Evolutionary conservation across 148 eudicot genomes (phyloP).

Genomic region (Spergularia bocconei): DNA sequence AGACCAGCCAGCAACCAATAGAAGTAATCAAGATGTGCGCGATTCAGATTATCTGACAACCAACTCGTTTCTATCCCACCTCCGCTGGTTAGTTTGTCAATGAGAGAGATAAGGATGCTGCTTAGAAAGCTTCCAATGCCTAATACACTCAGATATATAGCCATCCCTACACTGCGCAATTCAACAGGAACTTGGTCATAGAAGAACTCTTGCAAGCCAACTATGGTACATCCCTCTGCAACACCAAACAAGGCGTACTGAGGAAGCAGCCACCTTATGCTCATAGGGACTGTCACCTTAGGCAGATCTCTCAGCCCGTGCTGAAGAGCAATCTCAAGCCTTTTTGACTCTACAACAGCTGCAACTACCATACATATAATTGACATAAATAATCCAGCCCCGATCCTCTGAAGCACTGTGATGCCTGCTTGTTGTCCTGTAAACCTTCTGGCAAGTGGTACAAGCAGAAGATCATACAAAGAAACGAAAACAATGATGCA

Average conservation of each 20-base stretch:
- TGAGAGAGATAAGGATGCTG: slow-evolving; percentile 43
- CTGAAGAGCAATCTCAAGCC: slow-evolving; percentile 39
- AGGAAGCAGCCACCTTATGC: slow-evolving; percentile 65
- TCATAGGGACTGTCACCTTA: slow-evolving; percentile 48
- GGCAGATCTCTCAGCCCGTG: slow-evolving; percentile 45
- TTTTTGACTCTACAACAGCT: slow-evolving; percentile 42
- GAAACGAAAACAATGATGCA: slow-evolving; percentile 38
- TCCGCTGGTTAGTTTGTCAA: slow-evolving; percentile 36
- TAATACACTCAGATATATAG: slow-evolving; percentile 52
- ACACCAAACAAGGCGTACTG: slow-evolving; percentile 50
- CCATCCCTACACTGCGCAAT: slow-evolving; percentile 50
- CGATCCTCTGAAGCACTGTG: slow-evolving; percentile 65
- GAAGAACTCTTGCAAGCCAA: slow-evolving; percentile 72
- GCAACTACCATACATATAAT: slow-evolving; percentile 40
- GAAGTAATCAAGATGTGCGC: slow-evolving; percentile 51
- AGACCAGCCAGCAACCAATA: slow-evolving; percentile 41
- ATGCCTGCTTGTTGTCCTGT: slow-evolving; percentile 53
- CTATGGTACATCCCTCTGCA: slow-evolving; percentile 42
- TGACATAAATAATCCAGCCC: slow-evolving; percentile 49
- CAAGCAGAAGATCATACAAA: slow-evolving; percentile 49
- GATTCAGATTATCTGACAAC: slow-evolving; percentile 48
- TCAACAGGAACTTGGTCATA: slow-evolving; percentile 57
- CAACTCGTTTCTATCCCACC: slow-evolving; percentile 34
- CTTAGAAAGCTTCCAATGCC: slow-evolving; percentile 64
- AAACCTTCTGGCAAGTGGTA: slow-evolving; percentile 43